phyloP scores from a whole-genome alignment of 148 eudicot genomes.

The Simmondsia chinensis region DNA sequence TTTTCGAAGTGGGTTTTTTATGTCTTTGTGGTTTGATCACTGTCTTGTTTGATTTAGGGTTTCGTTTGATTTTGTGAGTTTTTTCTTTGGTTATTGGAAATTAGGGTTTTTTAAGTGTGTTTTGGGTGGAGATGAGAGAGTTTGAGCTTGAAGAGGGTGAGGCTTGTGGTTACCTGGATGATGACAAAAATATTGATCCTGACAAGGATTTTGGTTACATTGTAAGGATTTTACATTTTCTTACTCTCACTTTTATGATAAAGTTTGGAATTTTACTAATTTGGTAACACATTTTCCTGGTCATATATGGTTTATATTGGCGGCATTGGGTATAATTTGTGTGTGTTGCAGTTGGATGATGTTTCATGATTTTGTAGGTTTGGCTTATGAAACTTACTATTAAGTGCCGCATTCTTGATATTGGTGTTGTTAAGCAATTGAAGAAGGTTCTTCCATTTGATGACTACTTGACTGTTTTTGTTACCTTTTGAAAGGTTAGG shows the following conservation, averaged over 20 bases:
- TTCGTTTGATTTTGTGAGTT: background rate
- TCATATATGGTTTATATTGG: no score
- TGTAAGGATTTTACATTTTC: slow-evolving; percentile 22
- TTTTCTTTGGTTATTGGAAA: slow-evolving; percentile 4
- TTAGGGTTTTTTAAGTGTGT: slow-evolving; percentile 11
- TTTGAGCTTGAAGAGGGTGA: slow-evolving; percentile 35
- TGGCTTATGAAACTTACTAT: no score
- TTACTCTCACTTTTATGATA: slow-evolving; percentile 5
- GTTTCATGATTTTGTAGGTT: no score
- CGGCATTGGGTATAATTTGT: no score
- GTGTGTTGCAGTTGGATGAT: no score
- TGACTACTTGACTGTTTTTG: no score
- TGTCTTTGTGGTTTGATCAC: slow-evolving; percentile 17
- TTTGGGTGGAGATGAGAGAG: slow-evolving; percentile 24
- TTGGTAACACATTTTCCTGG: no score
- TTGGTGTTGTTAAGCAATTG: no score
- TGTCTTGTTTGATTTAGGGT: slow-evolving; percentile 10
- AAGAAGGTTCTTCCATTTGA: no score
- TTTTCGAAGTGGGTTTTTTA: slow-evolving; percentile 35
- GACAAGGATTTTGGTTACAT: slow-evolving; percentile 34
- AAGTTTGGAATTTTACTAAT: background rate
- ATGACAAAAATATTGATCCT: slow-evolving; percentile 38
- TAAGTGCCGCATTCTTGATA: no score
- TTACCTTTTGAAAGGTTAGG: no score
- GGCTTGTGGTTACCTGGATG: slow-evolving; percentile 18